These are phyloP conservation scores for Lachnellula cervina DNA, from an alignment of 2,329 filamentous ascomycete genomes.

Conservation along the genomic window DNA sequence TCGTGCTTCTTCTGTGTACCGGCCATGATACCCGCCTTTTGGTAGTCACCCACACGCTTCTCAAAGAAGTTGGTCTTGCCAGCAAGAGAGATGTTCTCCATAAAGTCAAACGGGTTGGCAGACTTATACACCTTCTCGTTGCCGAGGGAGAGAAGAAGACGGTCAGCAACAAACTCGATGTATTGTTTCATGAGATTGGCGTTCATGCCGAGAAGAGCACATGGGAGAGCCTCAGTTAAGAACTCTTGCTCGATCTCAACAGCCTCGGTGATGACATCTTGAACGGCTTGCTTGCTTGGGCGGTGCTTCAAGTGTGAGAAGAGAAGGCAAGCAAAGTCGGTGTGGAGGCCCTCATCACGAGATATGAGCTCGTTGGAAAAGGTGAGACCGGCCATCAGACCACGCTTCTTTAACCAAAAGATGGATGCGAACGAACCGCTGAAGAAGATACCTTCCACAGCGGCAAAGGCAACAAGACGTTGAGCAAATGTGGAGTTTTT, in stretches of 20 bases:
- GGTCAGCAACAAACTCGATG: slow-evolving; percentile 98
- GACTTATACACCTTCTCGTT: slow-evolving; percentile 92
- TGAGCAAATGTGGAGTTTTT: slow-evolving; percentile 91
- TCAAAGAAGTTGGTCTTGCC: slow-evolving; percentile 99
- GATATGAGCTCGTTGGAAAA: slow-evolving; percentile 99
- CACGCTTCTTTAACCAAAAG: slow-evolving; percentile 99
- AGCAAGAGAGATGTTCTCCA: slow-evolving; percentile 98
- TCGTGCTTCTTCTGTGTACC: slow-evolving; percentile 73
- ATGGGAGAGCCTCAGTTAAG: slow-evolving; percentile 89
- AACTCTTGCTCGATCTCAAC: slow-evolving; percentile 97
- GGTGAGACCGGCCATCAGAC: slow-evolving; percentile 95
- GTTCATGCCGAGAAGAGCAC: slow-evolving; percentile 96
- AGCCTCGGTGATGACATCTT: slow-evolving; percentile 89
- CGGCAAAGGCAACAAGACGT: slow-evolving; percentile 93
- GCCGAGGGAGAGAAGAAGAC: slow-evolving; percentile 85
- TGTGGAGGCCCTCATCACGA: slow-evolving; percentile 98
- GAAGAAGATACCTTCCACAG: slow-evolving; percentile 99
- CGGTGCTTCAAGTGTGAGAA: slow-evolving; percentile 97
- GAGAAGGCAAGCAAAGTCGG: slow-evolving; percentile 94
- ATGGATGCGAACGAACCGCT: slow-evolving; percentile 97
- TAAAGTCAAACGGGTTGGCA: slow-evolving; percentile 98
- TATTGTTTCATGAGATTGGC: slow-evolving; percentile 97
- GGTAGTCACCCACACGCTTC: slow-evolving; percentile 99
- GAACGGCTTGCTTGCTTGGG: slow-evolving; percentile 73
- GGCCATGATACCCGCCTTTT: slow-evolving; percentile 98